phyloP scores from a whole-genome alignment of 1,284 basidiomycete species.

The Abortiporus biennis region DNA sequence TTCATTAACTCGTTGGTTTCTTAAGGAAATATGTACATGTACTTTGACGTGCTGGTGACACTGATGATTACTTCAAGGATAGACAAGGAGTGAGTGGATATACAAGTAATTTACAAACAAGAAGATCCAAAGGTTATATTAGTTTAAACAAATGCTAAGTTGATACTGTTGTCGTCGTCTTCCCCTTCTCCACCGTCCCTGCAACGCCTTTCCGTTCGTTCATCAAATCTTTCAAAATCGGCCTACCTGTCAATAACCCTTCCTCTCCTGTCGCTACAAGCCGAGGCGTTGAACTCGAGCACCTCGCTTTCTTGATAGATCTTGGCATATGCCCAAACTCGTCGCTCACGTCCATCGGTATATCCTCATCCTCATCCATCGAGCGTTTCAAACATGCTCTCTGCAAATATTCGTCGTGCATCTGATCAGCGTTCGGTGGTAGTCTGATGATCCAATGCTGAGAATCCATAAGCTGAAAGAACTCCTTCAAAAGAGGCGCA shows the following conservation, averaged over 20 bases:
- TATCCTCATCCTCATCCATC: conserved; percentile 9
- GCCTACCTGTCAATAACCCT: conserved; percentile 45
- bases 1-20: too few relatives aligned
- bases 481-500: conserved; percentile 60
- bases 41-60: too few relatives aligned
- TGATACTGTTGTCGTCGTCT: too few relatives aligned
- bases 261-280: conserved; percentile 26
- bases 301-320: conserved; percentile 18
- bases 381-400: conserved; percentile 14
- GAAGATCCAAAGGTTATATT: too few relatives aligned
- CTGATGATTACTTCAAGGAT: too few relatives aligned
- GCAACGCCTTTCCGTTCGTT: conserved; percentile 31
- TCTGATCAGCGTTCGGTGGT: conserved; percentile 42
- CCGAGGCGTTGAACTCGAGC: too few relatives aligned
- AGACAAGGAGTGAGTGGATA: too few relatives aligned
- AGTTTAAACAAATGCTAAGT: too few relatives aligned
- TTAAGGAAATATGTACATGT: too few relatives aligned
- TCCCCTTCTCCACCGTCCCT: too few relatives aligned
- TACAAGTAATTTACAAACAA: too few relatives aligned
- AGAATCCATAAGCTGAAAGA: conserved; percentile 69
- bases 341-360: too few relatives aligned
- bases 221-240: conserved; percentile 53
- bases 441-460: conserved; percentile 67
- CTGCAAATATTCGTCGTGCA: conserved; percentile 31
- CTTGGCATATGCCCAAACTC: neutral